These are phyloP conservation scores for Geranium brycei DNA, from an alignment of 345 rosid species.

Conservation along the genomic window DNA sequence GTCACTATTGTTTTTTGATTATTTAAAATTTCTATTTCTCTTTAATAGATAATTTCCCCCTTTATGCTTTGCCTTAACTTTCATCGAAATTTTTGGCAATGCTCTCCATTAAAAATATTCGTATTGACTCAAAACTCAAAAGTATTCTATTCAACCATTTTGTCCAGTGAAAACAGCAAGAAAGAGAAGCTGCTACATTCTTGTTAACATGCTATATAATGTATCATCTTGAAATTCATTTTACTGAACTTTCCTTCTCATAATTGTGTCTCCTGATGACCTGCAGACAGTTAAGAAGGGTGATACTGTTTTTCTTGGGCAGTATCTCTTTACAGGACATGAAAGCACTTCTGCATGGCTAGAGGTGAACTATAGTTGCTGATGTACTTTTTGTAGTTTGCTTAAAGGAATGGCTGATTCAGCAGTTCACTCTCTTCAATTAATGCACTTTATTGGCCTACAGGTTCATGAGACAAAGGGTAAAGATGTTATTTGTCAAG, in stretches of 20 bases:
- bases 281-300: slow-evolving; percentile 25
- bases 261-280: not conserved
- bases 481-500: slow-evolving; percentile 17
- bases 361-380: slow-evolving; percentile 11
- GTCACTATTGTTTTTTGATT: no score
- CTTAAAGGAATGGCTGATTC: not conserved
- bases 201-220: no score
- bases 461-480: slow-evolving; percentile 24
- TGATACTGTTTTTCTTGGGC: slow-evolving; percentile 22
- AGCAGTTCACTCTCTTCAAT: not conserved
- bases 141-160: no score
- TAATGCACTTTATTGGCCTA: not conserved
- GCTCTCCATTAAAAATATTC: no score
- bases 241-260: not conserved
- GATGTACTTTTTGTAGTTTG: not conserved
- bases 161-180: no score
- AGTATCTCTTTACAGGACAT: slow-evolving; percentile 27
- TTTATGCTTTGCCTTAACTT: no score
- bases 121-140: no score
- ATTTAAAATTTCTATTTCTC: no score
- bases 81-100: no score
- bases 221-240: not conserved
- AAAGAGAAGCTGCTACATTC: no score
- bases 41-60: no score
- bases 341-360: slow-evolving; percentile 27